phyloP scores from a whole-genome alignment of 169 alveolate genomes.

The Cytauxzoon felis region DNA sequence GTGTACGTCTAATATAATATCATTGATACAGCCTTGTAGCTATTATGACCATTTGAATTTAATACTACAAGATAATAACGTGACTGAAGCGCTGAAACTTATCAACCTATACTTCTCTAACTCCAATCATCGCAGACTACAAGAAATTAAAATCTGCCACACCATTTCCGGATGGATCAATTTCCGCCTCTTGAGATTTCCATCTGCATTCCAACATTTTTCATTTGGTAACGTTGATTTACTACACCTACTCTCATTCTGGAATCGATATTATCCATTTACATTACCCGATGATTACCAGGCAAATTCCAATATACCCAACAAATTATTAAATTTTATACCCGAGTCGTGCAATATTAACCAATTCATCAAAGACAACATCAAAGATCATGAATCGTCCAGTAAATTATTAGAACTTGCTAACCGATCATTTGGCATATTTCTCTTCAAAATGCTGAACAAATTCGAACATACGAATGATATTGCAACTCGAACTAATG shows the following conservation, averaged over 20 bases:
- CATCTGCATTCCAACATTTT: conserved; percentile 59
- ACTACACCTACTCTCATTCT: conserved; percentile 33
- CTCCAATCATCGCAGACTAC: conserved; percentile 9
- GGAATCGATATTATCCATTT: conserved; percentile 37
- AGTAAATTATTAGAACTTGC: too few relatives aligned
- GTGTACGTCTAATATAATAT: conserved; percentile 37
- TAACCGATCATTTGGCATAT: too few relatives aligned
- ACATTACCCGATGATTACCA: conserved; percentile 29
- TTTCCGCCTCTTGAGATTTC: conserved; percentile 43
- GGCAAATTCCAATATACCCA: conserved; percentile 25
- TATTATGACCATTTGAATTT: conserved; percentile 25
- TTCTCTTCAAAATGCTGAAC: conserved; percentile 2
- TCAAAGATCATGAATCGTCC: not conserved
- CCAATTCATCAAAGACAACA: conserved; percentile 21
- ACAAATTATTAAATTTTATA: conserved; percentile 12
- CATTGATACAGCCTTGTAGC: conserved; percentile 18
- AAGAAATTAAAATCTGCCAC: conserved; percentile 39
- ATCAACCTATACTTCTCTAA: conserved; percentile 38
- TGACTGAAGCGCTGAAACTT: conserved; percentile 47
- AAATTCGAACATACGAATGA: conserved; percentile 22
- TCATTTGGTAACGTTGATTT: conserved; percentile 53
- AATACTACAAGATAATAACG: conserved; percentile 19
- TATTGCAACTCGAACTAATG: conserved; percentile 44
- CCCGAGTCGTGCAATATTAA: conserved; percentile 22
- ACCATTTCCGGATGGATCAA: conserved; percentile 58